Conservation (phyloP, 768 basidiomycete genomes). For the Suillus spraguei region DNA sequence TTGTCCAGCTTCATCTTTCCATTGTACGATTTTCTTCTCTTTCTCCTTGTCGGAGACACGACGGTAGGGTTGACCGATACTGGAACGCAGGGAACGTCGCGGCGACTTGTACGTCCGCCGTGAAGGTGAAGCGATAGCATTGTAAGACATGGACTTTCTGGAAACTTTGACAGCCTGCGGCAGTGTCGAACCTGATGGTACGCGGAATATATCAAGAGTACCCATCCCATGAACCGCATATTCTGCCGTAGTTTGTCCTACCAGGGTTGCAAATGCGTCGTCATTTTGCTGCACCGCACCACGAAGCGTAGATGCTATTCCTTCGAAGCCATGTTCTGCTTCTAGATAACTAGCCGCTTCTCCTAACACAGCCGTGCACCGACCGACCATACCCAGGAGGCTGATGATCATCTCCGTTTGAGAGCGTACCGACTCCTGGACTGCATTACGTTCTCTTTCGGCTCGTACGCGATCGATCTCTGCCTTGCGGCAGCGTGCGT, state of each 20-base stretch:
- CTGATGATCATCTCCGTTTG: constrained; percentile 70
- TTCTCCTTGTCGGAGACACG: constrained; percentile 67
- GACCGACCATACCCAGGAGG: constrained; percentile 79
- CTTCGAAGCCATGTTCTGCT: constrained; percentile 38
- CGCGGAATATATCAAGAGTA: constrained; percentile 50
- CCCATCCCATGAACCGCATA: constrained; percentile 47
- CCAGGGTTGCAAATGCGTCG: constrained; percentile 61
- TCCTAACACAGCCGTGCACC: constrained; percentile 72
- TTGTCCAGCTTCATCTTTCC: constrained; percentile 86
- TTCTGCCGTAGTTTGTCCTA: constrained; percentile 67
- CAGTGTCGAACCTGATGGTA: constrained; percentile 52
- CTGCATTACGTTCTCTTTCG: constrained; percentile 63
- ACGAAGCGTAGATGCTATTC: constrained; percentile 52
- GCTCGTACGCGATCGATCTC: constrained; percentile 73
- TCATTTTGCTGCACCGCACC: constrained; percentile 69
- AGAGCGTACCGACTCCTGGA: constrained; percentile 60
- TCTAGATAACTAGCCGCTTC: constrained; percentile 53
- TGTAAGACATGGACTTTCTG: constrained; percentile 48
- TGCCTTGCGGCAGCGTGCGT: constrained; percentile 62
- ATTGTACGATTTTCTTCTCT: constrained; percentile 77
- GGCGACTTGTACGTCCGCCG: constrained; percentile 60
- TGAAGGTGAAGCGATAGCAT: constrained; percentile 45
- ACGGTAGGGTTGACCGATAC: constrained; percentile 60
- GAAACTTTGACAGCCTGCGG: constrained; percentile 42
- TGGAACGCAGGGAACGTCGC: constrained; percentile 73